phyloP scores from a whole-genome alignment of 768 basidiomycete species.

The Psilocybe sp. region DNA sequence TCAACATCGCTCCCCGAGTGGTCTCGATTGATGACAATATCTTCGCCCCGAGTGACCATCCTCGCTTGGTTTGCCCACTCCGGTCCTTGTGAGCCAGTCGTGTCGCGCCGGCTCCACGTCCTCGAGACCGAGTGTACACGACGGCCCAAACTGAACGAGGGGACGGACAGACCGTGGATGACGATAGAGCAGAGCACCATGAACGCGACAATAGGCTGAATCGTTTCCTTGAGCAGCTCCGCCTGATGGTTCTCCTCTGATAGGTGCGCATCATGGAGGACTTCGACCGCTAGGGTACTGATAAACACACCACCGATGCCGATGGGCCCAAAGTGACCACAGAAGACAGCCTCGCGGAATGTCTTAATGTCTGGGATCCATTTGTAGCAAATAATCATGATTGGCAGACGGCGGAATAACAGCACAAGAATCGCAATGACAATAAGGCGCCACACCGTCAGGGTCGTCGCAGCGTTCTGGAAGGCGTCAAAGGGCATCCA shows the following conservation, averaged over 20 bases:
- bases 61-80: constrained; percentile 85
- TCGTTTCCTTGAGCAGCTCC: constrained; percentile 65
- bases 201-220: constrained; percentile 93
- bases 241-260: constrained; percentile 46
- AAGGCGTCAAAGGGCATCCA: constrained; percentile 94
- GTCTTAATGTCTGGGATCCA: constrained; percentile 98
- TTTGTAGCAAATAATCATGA: constrained; percentile 79
- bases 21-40: constrained; percentile 87
- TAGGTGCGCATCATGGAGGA: constrained; percentile 45
- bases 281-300: constrained; percentile 70
- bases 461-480: constrained; percentile 56
- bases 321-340: constrained; percentile 93
- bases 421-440: constrained; percentile 83
- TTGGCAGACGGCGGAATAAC: constrained; percentile 76
- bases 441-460: constrained; percentile 82
- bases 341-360: constrained; percentile 89
- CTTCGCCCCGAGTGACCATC: constrained; percentile 66
- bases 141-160: constrained; percentile 88
- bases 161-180: constrained; percentile 89
- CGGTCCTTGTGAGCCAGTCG: constrained; percentile 35
- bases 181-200: constrained; percentile 91
- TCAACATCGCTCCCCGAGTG: constrained; percentile 43
- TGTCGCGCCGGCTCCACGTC: constrained; percentile 83
- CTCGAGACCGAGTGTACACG: constrained; percentile 88
- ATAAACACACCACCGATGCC: constrained; percentile 93